Evolutionary conservation across 441 rosid genomes (phyloP).

Genomic region (Dalechampia spathulata): DNA sequence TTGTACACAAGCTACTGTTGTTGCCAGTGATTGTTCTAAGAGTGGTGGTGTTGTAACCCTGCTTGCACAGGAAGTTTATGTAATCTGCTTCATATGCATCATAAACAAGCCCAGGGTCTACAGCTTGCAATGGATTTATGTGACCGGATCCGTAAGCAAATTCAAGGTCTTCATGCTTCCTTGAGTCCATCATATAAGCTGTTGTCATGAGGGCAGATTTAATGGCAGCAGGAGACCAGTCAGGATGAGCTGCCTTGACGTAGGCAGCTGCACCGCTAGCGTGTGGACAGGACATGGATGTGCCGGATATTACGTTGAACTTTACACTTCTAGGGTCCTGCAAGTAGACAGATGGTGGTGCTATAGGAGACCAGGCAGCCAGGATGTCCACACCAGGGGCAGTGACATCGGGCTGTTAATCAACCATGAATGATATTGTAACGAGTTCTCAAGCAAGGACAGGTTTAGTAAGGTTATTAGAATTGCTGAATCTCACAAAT

Average conservation of each 20-base stretch:
- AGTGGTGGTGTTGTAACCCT: conserved; percentile 40
- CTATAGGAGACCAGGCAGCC: conserved; percentile 59
- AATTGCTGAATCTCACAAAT: conserved; percentile 1
- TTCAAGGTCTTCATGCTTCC: conserved; percentile 47
- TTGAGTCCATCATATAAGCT: conserved; percentile 57
- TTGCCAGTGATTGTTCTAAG: conserved; percentile 36
- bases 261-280: conserved; percentile 57
- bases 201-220: conserved; percentile 82
- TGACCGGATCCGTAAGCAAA: conserved; percentile 72
- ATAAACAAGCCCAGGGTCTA: conserved; percentile 63
- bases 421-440: not conserved
- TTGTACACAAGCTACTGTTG: conserved; percentile 35
- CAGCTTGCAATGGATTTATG: conserved; percentile 40
- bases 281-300: conserved; percentile 92
- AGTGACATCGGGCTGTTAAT: conserved; percentile 66
- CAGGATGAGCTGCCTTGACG: conserved; percentile 55
- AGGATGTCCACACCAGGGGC: conserved; percentile 86
- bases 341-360: conserved; percentile 19
- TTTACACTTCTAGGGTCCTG: conserved; percentile 30
- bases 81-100: conserved; percentile 55
- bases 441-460: not conserved
- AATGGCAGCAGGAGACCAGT: conserved; percentile 62
- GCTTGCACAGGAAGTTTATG: conserved; percentile 62
- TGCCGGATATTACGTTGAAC: conserved; percentile 62
- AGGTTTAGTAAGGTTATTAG: not conserved